A percentile compares a stretch with the other conserved stretches of the same genome.
These are phyloP conservation scores for Wickerhamomyces xylosicus DNA, from an alignment of 805 yeast species.

Conservation along the genomic window DNA sequence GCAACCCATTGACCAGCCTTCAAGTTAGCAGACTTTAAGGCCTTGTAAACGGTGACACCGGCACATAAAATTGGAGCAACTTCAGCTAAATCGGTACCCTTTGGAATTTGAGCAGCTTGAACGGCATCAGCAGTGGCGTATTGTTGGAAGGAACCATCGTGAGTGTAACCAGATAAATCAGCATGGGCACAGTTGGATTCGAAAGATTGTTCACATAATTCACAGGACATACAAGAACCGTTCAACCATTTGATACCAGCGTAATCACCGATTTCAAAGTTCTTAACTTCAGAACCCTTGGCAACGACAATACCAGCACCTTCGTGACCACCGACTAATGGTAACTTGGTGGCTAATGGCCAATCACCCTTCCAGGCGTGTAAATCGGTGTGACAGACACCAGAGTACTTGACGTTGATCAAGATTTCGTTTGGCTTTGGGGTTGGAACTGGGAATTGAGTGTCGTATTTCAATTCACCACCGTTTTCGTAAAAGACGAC, in stretches of 20 bases:
- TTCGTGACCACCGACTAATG: constrained; percentile 65
- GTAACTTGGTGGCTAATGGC: constrained; percentile 48
- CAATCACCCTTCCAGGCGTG: constrained; percentile 53
- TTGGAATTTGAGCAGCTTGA: constrained; percentile 51
- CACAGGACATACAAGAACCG: constrained; percentile 57
- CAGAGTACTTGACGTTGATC: constrained; percentile 50
- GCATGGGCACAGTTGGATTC: constrained; percentile 64
- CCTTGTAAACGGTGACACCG: constrained; percentile 46
- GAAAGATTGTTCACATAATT: constrained; percentile 45
- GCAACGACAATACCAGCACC: constrained; percentile 67
- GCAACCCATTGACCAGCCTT: constrained; percentile 65
- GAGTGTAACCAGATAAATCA: constrained; percentile 66
- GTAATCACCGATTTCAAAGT: constrained; percentile 52
- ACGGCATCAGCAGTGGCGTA: constrained; percentile 58
- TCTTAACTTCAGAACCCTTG: constrained; percentile 46
- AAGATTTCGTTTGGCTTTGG: constrained; percentile 48
- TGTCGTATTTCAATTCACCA: constrained; percentile 32
- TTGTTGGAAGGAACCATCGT: constrained; percentile 39
- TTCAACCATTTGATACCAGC: constrained; percentile 67
- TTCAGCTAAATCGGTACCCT: constrained; percentile 42
- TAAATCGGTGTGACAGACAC: constrained; percentile 59
- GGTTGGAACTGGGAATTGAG: constrained; percentile 42
- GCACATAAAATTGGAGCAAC: constrained; percentile 52
- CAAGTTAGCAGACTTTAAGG: constrained; percentile 47
- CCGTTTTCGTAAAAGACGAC: constrained; percentile 40